phyloP scores from a whole-genome alignment of 352 stramenopile genomes.

The Halophytophthora batemanensis region DNA sequence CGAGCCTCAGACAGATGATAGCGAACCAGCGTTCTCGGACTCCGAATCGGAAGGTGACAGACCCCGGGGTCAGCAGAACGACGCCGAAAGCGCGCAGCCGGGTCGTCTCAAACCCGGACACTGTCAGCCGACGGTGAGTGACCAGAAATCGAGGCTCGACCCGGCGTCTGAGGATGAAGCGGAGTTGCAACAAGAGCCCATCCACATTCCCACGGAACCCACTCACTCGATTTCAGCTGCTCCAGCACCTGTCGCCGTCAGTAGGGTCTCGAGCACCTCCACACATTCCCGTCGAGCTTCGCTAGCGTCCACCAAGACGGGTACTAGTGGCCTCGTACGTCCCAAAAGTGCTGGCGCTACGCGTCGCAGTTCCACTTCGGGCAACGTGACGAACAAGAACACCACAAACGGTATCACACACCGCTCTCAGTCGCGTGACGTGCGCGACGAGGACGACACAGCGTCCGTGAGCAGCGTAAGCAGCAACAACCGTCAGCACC shows the following conservation, averaged over 20 bases:
- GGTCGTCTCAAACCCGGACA: conserved; percentile 1
- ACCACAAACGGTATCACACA: conserved; percentile 13
- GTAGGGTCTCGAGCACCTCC: background rate
- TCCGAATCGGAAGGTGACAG: conserved; percentile 26
- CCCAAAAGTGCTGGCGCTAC: conserved; percentile 42
- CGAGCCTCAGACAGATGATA: conserved; percentile 46
- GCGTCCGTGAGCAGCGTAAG: conserved; percentile 18
- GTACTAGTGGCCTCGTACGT: conserved; percentile 30
- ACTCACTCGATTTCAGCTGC: background rate
- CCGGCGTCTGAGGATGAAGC: too few relatives aligned
- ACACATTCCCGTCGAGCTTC: conserved; percentile 21
- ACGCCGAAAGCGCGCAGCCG: conserved; percentile 14
- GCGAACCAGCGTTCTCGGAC: conserved; percentile 21
- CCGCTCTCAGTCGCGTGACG: conserved; percentile 17
- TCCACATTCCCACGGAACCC: too few relatives aligned
- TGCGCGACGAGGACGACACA: conserved; percentile 31
- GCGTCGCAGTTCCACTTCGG: conserved; percentile 11
- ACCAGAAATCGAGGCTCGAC: too few relatives aligned
- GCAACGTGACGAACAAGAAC: conserved; percentile 10
- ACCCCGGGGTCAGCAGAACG: conserved; percentile 14
- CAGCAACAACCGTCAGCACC: conserved; percentile 21
- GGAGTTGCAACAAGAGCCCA: too few relatives aligned
- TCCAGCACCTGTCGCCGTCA: background rate
- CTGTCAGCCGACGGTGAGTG: background rate
- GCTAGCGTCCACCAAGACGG: conserved; percentile 6